Percentiles rank a stretch among this genome's conserved stretches.
Evolutionary conservation across 2,329 filamentous ascomycete species (phyloP).

Genomic region (Neofusicoccum sp.): DNA sequence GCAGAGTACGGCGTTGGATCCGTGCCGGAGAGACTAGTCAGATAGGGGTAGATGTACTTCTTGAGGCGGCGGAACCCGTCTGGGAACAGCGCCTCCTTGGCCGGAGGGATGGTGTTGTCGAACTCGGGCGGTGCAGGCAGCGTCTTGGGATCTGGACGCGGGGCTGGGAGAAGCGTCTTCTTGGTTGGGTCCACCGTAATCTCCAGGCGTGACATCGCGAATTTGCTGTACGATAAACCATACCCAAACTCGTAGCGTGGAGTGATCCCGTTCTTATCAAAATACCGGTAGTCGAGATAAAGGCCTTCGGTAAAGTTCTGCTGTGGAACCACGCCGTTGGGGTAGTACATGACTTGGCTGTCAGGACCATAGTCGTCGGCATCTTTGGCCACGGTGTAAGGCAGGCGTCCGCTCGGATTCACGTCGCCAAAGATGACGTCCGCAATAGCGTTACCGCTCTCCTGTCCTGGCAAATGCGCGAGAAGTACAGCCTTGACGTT

Average conservation of each 20-base stretch:
- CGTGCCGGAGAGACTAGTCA: slow-evolving; percentile 37
- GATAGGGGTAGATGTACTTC: slow-evolving; percentile 63
- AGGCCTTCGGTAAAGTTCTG: slow-evolving; percentile 53
- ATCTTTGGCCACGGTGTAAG: slow-evolving; percentile 38
- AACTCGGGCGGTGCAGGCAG: slow-evolving; percentile 17
- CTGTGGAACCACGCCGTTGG: slow-evolving; percentile 43
- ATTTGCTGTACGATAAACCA: slow-evolving; percentile 38
- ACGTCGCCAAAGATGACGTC: slow-evolving; percentile 41
- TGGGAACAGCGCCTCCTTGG: slow-evolving; percentile 61
- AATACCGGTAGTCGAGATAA: slow-evolving; percentile 55
- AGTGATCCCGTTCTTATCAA: slow-evolving; percentile 39
- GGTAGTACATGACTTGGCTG: slow-evolving; percentile 34
- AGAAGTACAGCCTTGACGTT: slow-evolving; percentile 39
- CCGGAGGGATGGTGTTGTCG: slow-evolving; percentile 50
- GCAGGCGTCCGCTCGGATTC: slow-evolving; percentile 40
- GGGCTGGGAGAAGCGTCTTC: slow-evolving; percentile 44
- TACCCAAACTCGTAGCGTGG: slow-evolving; percentile 38
- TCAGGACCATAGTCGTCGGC: slow-evolving; percentile 31
- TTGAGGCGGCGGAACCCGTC: slow-evolving; percentile 58
- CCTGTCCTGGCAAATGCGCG: slow-evolving; percentile 43
- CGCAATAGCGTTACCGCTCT: slow-evolving; percentile 41
- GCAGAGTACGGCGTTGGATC: slow-evolving; percentile 47
- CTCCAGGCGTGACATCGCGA: slow-evolving; percentile 21
- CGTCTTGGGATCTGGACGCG: background rate
- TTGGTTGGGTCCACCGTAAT: slow-evolving; percentile 35